Base-by-base conservation (phyloP, 345 rosid species). In the Pugionium cornutum region DNA sequence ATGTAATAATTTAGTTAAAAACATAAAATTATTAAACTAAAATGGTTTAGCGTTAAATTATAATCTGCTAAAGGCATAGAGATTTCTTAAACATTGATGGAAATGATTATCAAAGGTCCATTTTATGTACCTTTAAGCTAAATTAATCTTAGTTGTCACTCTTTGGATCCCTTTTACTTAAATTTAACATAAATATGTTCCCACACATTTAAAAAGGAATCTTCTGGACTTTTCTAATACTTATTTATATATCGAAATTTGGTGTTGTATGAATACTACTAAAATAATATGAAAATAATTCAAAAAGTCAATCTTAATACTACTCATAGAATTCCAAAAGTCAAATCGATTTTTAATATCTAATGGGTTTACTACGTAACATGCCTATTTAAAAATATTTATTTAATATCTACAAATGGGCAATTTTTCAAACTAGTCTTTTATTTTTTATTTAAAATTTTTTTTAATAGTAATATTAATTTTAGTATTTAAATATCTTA, bases 101-200 rank as follows among this genome's bases (percentile, higher is more conserved):
- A 51, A 34, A 61, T 54, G 30, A 70, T 28, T 4, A 63, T 54
- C 36, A 40, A 60, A 9, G 26, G 4, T 46, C 27, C 49, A 53
- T 8, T 44, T 35, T 39, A 53, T 55, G 33, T 55, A 58, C 44
- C 36, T 58, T 68, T 58, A 63, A 55, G 44, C 7, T 39, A 71
- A 45, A 54, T 33, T 55, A 71, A 47, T 71, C 39, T 55, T 39
- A n/a, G 9, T 53, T 36, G 10, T n/a, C 18, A 62, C 49, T 36
- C 56, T 62, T 62, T 62, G 42, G 56, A 53, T 62, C 11, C 68
- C 49, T 53, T 70, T 18, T 36, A 62, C 49, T 44, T 44, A 7
- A 58, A 49, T 44, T 28, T 61, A 8, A 69, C 61, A 44, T 53
- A 11, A 68, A 29, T 54, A 47, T 61, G 36, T 18, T 62, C 74